Evolutionary conservation across 1,284 basidiomycete species (phyloP).

Genomic region (Heimioporus retisporus): DNA sequence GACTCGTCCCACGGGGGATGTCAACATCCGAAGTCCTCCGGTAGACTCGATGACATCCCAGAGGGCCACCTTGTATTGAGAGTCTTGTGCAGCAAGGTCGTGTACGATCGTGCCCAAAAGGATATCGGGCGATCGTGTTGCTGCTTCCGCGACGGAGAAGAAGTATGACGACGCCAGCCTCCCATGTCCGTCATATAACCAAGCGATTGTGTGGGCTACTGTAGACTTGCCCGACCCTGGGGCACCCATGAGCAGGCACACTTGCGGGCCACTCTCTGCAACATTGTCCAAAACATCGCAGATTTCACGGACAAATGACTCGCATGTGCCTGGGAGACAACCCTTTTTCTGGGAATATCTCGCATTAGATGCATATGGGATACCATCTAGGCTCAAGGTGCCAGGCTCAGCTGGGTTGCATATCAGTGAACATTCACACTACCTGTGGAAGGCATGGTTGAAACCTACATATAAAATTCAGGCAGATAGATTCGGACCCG

Average conservation of each 20-base stretch:
- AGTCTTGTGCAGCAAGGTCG: not conserved
- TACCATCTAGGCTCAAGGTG: not conserved
- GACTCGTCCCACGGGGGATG: not conserved
- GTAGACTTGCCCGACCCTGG: not conserved
- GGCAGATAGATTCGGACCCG: not conserved
- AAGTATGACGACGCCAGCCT: not conserved
- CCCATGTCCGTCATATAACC: not conserved
- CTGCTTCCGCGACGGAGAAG: not conserved
- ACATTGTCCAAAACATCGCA: slow-evolving; percentile 3
- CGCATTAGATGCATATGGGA: not conserved
- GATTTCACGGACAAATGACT: not conserved
- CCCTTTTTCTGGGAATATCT: slow-evolving; percentile 1
- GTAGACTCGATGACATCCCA: not conserved
- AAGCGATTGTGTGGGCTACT: slow-evolving; percentile 8
- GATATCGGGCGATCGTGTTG: not conserved
- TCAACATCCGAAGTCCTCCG: not conserved
- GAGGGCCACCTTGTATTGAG: not conserved
- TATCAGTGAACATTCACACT: not conserved
- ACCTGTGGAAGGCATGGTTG: too few relatives aligned
- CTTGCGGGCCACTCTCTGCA: not conserved
- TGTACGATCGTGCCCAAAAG: not conserved
- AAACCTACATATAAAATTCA: too few relatives aligned
- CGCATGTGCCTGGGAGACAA: slow-evolving; percentile 5
- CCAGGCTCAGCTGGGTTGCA: not conserved
- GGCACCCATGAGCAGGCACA: slow-evolving; percentile 1